Percentiles rank a stretch among this genome's conserved stretches.
phyloP scores from a whole-genome alignment of 495 filamentous ascomycete genomes.

The Penicillium manginii region DNA sequence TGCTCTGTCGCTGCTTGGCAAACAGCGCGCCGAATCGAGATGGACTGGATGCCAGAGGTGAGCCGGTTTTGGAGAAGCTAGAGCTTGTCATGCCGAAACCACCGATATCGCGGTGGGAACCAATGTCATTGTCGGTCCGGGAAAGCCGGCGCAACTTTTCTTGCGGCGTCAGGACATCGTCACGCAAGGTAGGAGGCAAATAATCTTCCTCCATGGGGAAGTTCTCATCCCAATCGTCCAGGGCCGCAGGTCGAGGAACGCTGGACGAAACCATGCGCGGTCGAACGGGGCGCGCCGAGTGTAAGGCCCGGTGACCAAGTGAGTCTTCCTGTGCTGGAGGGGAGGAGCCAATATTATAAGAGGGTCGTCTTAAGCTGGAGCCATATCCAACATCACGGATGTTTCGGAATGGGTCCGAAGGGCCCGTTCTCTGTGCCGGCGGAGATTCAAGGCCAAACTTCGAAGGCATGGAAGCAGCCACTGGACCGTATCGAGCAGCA shows the following conservation, averaged over 20 bases:
- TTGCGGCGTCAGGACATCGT: slow-evolving; percentile 90
- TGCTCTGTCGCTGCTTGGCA: slow-evolving; percentile 69
- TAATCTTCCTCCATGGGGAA: slow-evolving; percentile 95
- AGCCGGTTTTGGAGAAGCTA: slow-evolving; percentile 75
- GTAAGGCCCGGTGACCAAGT: slow-evolving; percentile 70
- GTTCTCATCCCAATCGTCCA: slow-evolving; percentile 80
- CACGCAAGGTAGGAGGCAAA: slow-evolving; percentile 81
- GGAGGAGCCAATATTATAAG: slow-evolving; percentile 64
- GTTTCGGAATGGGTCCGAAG: slow-evolving; percentile 74
- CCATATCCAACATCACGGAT: slow-evolving; percentile 86
- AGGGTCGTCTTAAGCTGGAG: slow-evolving; percentile 57
- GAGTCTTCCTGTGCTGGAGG: slow-evolving; percentile 61
- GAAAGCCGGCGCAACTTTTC: slow-evolving; percentile 86
- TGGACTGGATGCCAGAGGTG: slow-evolving; percentile 76
- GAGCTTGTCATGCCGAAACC: slow-evolving; percentile 63
- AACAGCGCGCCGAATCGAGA: slow-evolving; percentile 88
- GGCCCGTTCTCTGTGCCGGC: slow-evolving; percentile 58
- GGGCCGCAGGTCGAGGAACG: slow-evolving; percentile 64
- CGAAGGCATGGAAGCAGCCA: slow-evolving; percentile 89
- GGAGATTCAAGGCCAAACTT: slow-evolving; percentile 92
- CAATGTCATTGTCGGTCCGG: slow-evolving; percentile 66
- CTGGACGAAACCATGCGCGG: slow-evolving; percentile 74
- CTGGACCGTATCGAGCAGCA: slow-evolving; percentile 85
- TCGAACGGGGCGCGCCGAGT: slow-evolving; percentile 80
- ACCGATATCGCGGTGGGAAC: slow-evolving; percentile 62